A percentile compares a stretch with the other conserved stretches of the same genome.
These are phyloP conservation scores for Phytophthora fragariaefolia DNA, from an alignment of 352 stramenopile genomes.

Conservation along the genomic window DNA sequence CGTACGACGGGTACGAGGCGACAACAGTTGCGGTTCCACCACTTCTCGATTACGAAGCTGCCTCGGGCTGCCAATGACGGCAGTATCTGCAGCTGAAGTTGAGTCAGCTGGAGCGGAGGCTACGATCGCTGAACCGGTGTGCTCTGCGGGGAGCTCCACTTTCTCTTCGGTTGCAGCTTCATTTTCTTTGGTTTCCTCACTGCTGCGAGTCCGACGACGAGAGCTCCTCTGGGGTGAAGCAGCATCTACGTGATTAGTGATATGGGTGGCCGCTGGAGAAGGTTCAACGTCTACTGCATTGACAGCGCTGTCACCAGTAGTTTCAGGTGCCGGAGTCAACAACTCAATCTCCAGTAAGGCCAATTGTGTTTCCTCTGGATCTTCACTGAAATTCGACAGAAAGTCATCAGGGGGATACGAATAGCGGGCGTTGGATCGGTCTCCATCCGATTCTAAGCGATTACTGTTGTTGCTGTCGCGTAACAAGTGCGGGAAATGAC, in stretches of 20 bases:
- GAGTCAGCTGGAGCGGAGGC: slow-evolving; percentile 27
- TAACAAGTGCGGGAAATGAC: slow-evolving; percentile 63
- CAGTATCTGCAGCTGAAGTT: slow-evolving; percentile 19
- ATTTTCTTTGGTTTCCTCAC: slow-evolving; percentile 28
- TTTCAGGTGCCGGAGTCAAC: slow-evolving; percentile 15
- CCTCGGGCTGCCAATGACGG: slow-evolving; percentile 25
- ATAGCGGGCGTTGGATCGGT: slow-evolving; percentile 31
- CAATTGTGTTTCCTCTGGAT: slow-evolving; percentile 44
- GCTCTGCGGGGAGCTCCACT: slow-evolving; percentile 9
- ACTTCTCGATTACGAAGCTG: slow-evolving; percentile 32
- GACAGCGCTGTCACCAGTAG: neutral
- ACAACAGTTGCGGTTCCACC: slow-evolving; percentile 18
- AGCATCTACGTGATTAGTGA: slow-evolving; percentile 4
- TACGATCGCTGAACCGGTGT: slow-evolving; percentile 5
- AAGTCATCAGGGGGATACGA: slow-evolving; percentile 69
- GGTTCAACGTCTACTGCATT: slow-evolving; percentile 8
- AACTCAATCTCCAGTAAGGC: slow-evolving; percentile 36
- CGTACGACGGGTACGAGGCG: slow-evolving; percentile 33
- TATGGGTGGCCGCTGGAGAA: slow-evolving; percentile 4
- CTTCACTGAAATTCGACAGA: slow-evolving; percentile 46
- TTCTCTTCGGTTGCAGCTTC: slow-evolving; percentile 18
- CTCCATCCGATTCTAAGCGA: slow-evolving; percentile 27
- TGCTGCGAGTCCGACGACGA: slow-evolving; percentile 24
- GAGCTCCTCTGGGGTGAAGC: slow-evolving; percentile 24
- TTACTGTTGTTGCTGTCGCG: slow-evolving; percentile 32